phyloP scores from a whole-genome alignment of 805 yeast species.

The Pichia kluyveri region DNA sequence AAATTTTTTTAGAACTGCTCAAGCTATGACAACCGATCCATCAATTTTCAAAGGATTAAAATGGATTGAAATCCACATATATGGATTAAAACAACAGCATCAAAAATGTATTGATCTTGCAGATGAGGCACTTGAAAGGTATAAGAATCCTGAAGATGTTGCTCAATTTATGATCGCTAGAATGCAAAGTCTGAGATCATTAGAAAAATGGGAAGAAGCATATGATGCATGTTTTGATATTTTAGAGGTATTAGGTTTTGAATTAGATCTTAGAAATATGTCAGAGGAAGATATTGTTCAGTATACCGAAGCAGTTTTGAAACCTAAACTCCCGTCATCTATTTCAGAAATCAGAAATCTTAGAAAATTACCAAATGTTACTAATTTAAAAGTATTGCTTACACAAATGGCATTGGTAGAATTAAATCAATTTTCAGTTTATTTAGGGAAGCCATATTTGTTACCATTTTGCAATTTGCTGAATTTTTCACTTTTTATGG shows the following conservation, averaged over 20 bases:
- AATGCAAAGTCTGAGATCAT: constrained; percentile 28
- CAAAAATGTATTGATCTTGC: constrained; percentile 29
- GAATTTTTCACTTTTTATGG: constrained; percentile 27
- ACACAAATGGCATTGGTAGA: constrained; percentile 34
- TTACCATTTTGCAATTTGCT: constrained; percentile 26
- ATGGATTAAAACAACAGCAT: constrained; percentile 23
- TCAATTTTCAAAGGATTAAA: constrained; percentile 20
- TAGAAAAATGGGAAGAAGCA: constrained; percentile 26
- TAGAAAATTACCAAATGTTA: constrained; percentile 13
- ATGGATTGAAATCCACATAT: constrained; percentile 28
- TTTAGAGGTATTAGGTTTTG: constrained; percentile 29
- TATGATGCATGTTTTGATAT: constrained; percentile 28
- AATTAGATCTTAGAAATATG: background rate
- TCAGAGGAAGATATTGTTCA: constrained; percentile 5
- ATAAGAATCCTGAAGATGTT: constrained; percentile 25
- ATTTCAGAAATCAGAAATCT: constrained; percentile 30
- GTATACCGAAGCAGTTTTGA: constrained; percentile 16
- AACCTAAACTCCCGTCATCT: constrained; percentile 30
- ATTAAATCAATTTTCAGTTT: constrained; percentile 28
- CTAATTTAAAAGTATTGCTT: constrained; percentile 23
- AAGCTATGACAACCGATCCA: constrained; percentile 17
- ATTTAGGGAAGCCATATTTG: constrained; percentile 21
- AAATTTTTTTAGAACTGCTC: constrained; percentile 30
- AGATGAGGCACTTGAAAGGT: constrained; percentile 22
- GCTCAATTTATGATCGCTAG: constrained; percentile 30